Base-by-base conservation (phyloP, 1,284 basidiomycete genomes). In the Austroboletus niveus region DNA sequence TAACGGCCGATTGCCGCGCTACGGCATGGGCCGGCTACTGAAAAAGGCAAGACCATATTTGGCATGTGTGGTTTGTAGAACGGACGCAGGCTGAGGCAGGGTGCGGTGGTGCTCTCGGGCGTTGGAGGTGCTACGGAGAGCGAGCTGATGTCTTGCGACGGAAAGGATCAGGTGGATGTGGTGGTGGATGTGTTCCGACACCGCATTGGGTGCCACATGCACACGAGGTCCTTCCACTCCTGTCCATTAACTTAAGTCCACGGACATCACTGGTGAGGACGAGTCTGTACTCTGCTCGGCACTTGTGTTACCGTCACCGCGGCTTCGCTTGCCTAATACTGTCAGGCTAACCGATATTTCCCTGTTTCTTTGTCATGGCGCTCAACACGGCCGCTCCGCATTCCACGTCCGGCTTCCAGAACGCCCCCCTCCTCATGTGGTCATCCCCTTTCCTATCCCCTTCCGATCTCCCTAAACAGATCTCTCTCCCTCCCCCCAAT, bases 221-320 rank as follows among this genome's bases (percentile, higher is more conserved):
- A 68, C 68, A 64, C 62, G 65, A 64, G 66, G 66, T 57, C 57
- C 60, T 66, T 70, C 69, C 66, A 63, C 58, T 66, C 65, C 60
- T 62, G 64, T 68, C 58, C 49, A 66, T 66, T 66, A 70, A 70
- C 65, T 68, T 68, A 68, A 68, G 59, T 68, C 66, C 66, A 71
- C 66, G 66, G 66, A 71, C 66, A 70, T 68, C 62, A 57, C 11
- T 11, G 40, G 62, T 50, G 63, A 60, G 59, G 48, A 65, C 52
- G 49, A 56, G 60, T 57, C 45, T 67, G 54, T 56, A 62, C 54
- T 52, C 48, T 68, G 63, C 57, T 67, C 65, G 69, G 69, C 69
- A 67, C 59, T 57, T 56, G 65, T 57, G 47, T 43, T 69, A 54
- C 65, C 69, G 69, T 71, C 63, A 71, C 69, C 66, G 69, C 63